Base-by-base conservation (phyloP, 108 stramenopile species). In the Halocafeteria seosinensis region DNA sequence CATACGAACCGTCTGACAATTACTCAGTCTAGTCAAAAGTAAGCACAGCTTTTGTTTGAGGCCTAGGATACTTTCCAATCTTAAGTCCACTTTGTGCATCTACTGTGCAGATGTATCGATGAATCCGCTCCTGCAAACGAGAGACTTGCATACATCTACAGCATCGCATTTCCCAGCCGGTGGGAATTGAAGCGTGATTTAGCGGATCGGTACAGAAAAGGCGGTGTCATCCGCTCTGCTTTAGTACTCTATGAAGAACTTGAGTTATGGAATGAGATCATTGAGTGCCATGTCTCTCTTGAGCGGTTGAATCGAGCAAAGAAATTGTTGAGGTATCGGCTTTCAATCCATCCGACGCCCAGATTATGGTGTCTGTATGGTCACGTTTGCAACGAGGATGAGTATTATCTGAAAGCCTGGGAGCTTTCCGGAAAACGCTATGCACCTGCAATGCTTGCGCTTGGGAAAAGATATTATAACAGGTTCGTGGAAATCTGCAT, bases 191-290 rank as follows among this genome's bases (percentile, higher is more conserved):
- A 92, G 60, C 76, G 85, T 17, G 89, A 91, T 63, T 75, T 96
- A 60, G 94, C 89, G 17, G 78, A 87, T 61, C 76, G 87, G 8
- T 95, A 95, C 70, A 85, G 86, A 21, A 75, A 78, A 53, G 69
- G 90, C 50, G 89, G 90, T 17, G 84, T 92, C 3, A 84, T 88
- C 0, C 87, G 82, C 4, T 88, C 84, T 64, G 95, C 95, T 24
- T 87, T 89, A 23, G 88, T 88, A 62, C 68, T 90, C 21, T 96
- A 84, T 65, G 85, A 86, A 38, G 89, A 94, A 58, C 81, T 96
- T 38, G 90, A 88, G 37, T 73, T 91, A 35, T 96, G 95, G 95
- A 91, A 94, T 70, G 95, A 96, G 67, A 92, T 90, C 4, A 91
- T 92, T 5, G 91, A 91, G 55, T 96, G 95, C 64, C 90, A 91